Conservation (phyloP, 148 eudicot species). For the Simmondsia chinensis region DNA sequence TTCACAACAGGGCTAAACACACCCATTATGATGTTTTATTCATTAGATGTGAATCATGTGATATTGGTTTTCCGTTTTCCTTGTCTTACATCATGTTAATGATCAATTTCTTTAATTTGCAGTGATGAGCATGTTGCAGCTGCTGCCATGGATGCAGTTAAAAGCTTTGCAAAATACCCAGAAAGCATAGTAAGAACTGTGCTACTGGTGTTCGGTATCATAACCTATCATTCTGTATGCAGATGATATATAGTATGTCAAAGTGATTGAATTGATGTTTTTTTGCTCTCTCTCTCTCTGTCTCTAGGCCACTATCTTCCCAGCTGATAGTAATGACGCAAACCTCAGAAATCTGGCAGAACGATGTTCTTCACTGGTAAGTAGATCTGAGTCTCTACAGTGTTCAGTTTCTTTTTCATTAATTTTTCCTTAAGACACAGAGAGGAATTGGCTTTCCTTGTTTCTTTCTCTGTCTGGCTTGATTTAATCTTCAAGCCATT, state of each 20-base stretch:
- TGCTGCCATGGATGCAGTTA: slow-evolving; percentile 74
- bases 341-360: slow-evolving; percentile 55
- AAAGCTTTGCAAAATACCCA: slow-evolving; percentile 42
- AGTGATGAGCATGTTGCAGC: slow-evolving; percentile 81
- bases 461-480: no score
- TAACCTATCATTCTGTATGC: neutral
- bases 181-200: slow-evolving; percentile 57
- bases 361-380: slow-evolving; percentile 71
- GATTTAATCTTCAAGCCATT: no score
- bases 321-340: slow-evolving; percentile 39
- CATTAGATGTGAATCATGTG: no score
- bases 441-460: no score
- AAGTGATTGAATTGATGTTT: no score
- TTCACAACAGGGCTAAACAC: no score
- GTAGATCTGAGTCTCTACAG: no score
- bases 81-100: neutral
- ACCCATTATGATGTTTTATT: no score
- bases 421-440: no score
- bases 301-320: slow-evolving; percentile 73
- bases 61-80: no score
- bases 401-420: no score
- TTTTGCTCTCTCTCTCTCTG: no score
- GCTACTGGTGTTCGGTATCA: neutral
- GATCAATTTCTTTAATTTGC: slow-evolving; percentile 10
- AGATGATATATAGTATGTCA: neutral